Conservation (phyloP, 2,329 filamentous ascomycete genomes). For the Decorospora gaudefroyi region DNA sequence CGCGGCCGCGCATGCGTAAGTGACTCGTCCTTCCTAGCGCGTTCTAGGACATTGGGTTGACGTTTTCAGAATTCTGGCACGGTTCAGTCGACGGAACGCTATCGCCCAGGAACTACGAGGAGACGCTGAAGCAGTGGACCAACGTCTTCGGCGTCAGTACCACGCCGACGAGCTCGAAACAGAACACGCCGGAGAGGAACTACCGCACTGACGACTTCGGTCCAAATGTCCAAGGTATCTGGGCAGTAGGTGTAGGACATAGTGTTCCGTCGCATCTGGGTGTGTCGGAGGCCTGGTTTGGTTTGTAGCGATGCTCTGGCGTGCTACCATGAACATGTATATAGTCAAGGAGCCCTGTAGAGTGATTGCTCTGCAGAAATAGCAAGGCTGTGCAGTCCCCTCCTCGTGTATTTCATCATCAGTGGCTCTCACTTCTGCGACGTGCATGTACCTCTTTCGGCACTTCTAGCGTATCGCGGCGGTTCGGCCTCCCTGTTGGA, state of each 20-base stretch:
- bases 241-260: slow-evolving; percentile 37
- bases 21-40: neutral
- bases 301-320: slow-evolving; percentile 17
- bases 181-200: slow-evolving; percentile 36
- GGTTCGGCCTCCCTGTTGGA: slow-evolving; percentile 15
- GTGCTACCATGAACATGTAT: neutral
- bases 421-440: slow-evolving; percentile 20
- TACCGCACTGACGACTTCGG: slow-evolving; percentile 39
- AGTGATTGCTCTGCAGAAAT: neutral
- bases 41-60: neutral
- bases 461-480: slow-evolving; percentile 31
- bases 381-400: neutral
- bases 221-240: slow-evolving; percentile 32
- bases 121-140: slow-evolving; percentile 51
- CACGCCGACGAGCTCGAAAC: slow-evolving; percentile 30
- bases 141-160: slow-evolving; percentile 36
- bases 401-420: neutral
- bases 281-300: slow-evolving; percentile 37
- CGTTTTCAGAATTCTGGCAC: slow-evolving; percentile 57
- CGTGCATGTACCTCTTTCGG: slow-evolving; percentile 22
- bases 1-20: slow-evolving; percentile 55
- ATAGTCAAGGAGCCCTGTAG: neutral
- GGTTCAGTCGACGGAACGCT: slow-evolving; percentile 59
- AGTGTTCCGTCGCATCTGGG: slow-evolving; percentile 33
- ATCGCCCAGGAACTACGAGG: slow-evolving; percentile 60